Conservation (phyloP, 108 stramenopile genomes). For the Cyclotella baltica region DNA sequence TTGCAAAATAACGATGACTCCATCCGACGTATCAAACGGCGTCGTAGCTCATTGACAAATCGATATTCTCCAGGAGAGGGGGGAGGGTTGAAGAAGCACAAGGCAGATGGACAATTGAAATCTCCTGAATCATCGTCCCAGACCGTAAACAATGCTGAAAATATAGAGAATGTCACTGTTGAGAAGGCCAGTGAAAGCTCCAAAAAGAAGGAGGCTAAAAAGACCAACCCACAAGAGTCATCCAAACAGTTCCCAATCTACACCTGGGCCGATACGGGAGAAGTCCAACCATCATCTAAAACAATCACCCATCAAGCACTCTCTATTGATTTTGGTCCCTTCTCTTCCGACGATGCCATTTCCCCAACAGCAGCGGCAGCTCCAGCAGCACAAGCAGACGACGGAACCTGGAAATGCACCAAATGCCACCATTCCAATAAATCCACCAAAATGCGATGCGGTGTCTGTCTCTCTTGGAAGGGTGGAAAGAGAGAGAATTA, state of each 20-base stretch:
- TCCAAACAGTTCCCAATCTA: slow-evolving; percentile 22
- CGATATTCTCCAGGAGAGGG: slow-evolving; percentile 47
- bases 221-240: background rate
- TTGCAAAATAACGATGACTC: background rate
- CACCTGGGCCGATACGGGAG: slow-evolving; percentile 12
- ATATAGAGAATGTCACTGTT: background rate
- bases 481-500: slow-evolving; percentile 17
- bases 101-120: background rate
- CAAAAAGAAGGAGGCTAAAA: background rate
- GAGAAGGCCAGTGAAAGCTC: background rate
- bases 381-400: background rate
- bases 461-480: slow-evolving; percentile 12
- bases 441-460: slow-evolving; percentile 4
- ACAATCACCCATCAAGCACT: background rate
- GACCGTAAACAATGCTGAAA: background rate
- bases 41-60: slow-evolving; percentile 1
- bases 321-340: slow-evolving; percentile 8
- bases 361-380: background rate
- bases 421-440: slow-evolving; percentile 2
- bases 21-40: slow-evolving; percentile 21
- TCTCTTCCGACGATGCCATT: background rate
- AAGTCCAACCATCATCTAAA: background rate
- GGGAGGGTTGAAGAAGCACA: slow-evolving; percentile 31
- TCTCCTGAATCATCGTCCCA: slow-evolving; percentile 3
- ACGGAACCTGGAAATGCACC: background rate